These are phyloP conservation scores for Alternaria panax DNA, from an alignment of 2,329 filamentous ascomycete species.

Conservation along the genomic window DNA sequence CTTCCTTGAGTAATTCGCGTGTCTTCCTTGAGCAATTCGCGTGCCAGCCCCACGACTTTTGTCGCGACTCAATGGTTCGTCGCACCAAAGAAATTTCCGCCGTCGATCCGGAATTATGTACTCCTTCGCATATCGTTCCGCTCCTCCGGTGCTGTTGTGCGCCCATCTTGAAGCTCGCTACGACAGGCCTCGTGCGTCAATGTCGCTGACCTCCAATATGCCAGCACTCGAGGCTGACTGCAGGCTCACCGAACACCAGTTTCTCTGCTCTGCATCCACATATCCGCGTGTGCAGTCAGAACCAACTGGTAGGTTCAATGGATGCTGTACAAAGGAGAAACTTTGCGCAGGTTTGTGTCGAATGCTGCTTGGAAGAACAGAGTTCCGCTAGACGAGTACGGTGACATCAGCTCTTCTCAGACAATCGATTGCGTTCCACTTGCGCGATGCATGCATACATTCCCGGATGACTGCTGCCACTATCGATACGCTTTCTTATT, in stretches of 20 bases:
- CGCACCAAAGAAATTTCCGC: slow-evolving; percentile 23
- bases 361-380: not conserved
- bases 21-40: slow-evolving; percentile 10
- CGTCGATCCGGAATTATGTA: slow-evolving; percentile 22
- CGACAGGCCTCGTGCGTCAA: slow-evolving; percentile 4
- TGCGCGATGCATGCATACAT: slow-evolving; percentile 5
- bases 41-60: slow-evolving; percentile 14
- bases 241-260: slow-evolving; percentile 4
- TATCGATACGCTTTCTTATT: slow-evolving; percentile 32
- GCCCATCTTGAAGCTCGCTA: slow-evolving; percentile 14
- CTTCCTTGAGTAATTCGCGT: slow-evolving; percentile 11
- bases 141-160: slow-evolving; percentile 26
- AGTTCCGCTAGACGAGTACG: slow-evolving; percentile 1
- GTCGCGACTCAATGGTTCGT: slow-evolving; percentile 26
- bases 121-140: slow-evolving; percentile 20
- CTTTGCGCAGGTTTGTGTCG: not conserved
- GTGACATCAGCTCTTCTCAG: not conserved
- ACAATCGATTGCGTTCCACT: not conserved
- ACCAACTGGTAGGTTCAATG: not conserved
- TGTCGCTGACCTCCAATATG: slow-evolving; percentile 14
- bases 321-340: not conserved
- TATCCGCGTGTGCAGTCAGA: not conserved
- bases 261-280: not conserved
- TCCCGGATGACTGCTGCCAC: slow-evolving; percentile 12
- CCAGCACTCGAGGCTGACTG: slow-evolving; percentile 9